Evolutionary conservation across 2,329 filamentous ascomycete genomes (phyloP).

Genomic region (Aspergillus caelatus): DNA sequence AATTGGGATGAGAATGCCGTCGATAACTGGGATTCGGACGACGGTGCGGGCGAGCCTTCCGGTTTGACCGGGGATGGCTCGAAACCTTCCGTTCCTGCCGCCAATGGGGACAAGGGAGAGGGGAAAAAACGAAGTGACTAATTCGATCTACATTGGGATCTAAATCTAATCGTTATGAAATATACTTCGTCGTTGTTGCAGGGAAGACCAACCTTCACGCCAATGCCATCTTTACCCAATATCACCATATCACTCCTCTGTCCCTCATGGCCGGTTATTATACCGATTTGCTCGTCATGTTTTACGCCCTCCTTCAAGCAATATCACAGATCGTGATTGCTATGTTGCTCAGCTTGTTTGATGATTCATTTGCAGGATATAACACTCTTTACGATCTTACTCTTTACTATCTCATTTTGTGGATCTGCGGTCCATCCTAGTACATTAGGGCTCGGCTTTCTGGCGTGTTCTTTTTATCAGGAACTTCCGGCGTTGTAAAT

Average conservation of each 20-base stretch:
- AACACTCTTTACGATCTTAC: conserved; percentile 3
- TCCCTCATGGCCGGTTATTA: not conserved
- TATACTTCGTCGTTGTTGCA: not conserved
- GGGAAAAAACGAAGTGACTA: conserved; percentile 38
- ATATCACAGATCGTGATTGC: not conserved
- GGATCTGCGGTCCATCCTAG: not conserved
- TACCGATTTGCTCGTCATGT: not conserved
- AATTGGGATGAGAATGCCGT: conserved; percentile 89
- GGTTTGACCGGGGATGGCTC: conserved; percentile 21
- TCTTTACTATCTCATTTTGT: not conserved
- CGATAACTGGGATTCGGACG: conserved; percentile 67
- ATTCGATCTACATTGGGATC: conserved; percentile 9
- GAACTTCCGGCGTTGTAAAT: conserved; percentile 13
- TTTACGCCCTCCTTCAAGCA: not conserved
- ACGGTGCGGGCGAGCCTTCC: conserved; percentile 35
- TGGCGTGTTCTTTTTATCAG: conserved; percentile 4
- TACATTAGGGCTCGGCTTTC: not conserved
- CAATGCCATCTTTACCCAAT: not conserved
- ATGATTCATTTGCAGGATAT: not conserved
- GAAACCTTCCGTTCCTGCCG: conserved; percentile 22
- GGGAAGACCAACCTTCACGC: not conserved
- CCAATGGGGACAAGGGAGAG: conserved; percentile 24
- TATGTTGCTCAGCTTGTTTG: not conserved
- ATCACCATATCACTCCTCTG: not conserved
- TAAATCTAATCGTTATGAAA: not conserved